Percentiles rank a stretch among this genome's conserved stretches.
Evolutionary conservation across 163 green algal species (phyloP).

Genomic region (Chloromonas sp.): DNA sequence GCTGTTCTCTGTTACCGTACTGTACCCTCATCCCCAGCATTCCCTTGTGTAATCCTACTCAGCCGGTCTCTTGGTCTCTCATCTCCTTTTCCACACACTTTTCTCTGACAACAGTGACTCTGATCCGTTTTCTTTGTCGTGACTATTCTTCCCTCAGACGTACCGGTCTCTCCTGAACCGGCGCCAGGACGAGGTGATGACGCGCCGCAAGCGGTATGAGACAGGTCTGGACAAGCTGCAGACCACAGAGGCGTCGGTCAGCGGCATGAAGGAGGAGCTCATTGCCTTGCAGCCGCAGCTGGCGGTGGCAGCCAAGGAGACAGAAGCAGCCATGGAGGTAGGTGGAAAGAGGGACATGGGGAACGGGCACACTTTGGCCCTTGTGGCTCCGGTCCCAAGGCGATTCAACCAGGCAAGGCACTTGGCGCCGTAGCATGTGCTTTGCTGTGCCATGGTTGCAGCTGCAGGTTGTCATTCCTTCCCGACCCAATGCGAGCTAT

Average conservation of each 20-base stretch:
- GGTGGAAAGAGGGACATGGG: conserved; percentile 39
- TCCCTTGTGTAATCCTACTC: no score
- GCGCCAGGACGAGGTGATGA: conserved; percentile 35
- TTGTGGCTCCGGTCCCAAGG: conserved; percentile 46
- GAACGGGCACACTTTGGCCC: conserved; percentile 47
- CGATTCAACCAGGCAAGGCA: conserved; percentile 40
- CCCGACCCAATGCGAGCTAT: no score
- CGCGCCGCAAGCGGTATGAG: conserved; percentile 61
- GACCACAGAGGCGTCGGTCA: conserved; percentile 54
- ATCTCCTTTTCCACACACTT: no score
- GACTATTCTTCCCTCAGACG: not conserved
- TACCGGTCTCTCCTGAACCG: conserved; percentile 8
- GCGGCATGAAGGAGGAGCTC: conserved; percentile 68
- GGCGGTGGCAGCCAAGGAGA: conserved; percentile 47
- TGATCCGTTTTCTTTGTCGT: not conserved
- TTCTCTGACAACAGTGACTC: no score
- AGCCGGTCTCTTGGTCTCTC: no score
- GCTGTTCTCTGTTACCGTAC: no score
- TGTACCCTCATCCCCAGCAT: no score
- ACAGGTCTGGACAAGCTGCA: conserved; percentile 64
- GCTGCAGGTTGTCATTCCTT: no score
- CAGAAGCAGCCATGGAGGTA: conserved; percentile 48
- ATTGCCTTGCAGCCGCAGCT: conserved; percentile 77
- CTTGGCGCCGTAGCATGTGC: no score
- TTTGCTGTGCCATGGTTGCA: no score